Evolutionary conservation across 2,329 filamentous ascomycete genomes (phyloP).

Genomic region (Teratosphaeria epicoccoides): DNA sequence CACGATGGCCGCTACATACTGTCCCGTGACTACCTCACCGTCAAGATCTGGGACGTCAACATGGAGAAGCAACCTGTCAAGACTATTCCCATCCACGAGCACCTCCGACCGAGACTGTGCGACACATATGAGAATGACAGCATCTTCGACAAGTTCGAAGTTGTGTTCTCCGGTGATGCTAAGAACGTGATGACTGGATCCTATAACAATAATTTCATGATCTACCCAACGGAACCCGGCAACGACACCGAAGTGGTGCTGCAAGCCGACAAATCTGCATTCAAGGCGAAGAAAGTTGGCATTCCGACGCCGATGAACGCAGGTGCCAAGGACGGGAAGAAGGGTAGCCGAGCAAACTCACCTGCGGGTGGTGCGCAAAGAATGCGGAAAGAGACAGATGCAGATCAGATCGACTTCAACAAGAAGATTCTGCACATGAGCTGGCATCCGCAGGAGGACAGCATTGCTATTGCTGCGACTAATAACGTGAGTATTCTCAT

Average conservation of each 20-base stretch:
- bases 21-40: constrained; percentile 92
- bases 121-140: constrained; percentile 99
- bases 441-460: constrained; percentile 99
- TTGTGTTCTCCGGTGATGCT: constrained; percentile 94
- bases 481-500: constrained; percentile 70
- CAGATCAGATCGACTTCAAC: constrained; percentile 99
- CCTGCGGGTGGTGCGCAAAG: constrained; percentile 79
- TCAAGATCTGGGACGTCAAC: constrained; percentile 99
- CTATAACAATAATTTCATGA: constrained; percentile 99
- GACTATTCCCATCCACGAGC: constrained; percentile 97
- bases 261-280: constrained; percentile 96
- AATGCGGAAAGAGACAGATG: constrained; percentile 98
- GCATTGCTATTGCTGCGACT: constrained; percentile 96
- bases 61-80: constrained; percentile 98
- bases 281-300: constrained; percentile 99
- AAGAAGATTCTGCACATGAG: constrained; percentile 99
- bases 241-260: constrained; percentile 96
- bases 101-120: constrained; percentile 83
- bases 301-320: constrained; percentile 93
- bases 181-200: constrained; percentile 99
- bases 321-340: constrained; percentile 47
- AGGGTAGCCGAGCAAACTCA: constrained; percentile 79
- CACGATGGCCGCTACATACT: constrained; percentile 94
- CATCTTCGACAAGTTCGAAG: constrained; percentile 99
- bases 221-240: constrained; percentile 90